phyloP scores from a whole-genome alignment of 768 basidiomycete genomes.

The Agrocybe chaxingu region DNA sequence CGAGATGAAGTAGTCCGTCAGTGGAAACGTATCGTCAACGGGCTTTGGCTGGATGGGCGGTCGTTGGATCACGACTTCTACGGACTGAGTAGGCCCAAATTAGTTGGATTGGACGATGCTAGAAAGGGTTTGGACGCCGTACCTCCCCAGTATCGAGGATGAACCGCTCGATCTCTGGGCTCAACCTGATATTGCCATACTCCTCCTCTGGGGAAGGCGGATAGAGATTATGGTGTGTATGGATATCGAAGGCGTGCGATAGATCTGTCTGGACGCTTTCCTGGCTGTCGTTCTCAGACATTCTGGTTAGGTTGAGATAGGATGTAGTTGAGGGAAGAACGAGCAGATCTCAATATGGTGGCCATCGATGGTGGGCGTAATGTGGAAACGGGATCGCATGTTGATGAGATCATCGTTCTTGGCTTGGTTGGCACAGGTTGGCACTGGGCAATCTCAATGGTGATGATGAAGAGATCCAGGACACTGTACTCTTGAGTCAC shows the following conservation, averaged over 20 bases:
- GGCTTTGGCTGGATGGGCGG: slow-evolving; percentile 32
- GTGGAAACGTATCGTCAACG: slow-evolving; percentile 42
- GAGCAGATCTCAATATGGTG: too few species aligned
- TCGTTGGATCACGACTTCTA: slow-evolving; percentile 31
- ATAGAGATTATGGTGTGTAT: slow-evolving; percentile 30
- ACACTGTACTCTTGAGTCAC: too few species aligned
- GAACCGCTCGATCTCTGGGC: slow-evolving; percentile 33
- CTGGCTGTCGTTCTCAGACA: neutral
- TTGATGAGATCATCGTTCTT: too few species aligned
- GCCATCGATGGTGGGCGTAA: too few species aligned
- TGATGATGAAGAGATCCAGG: too few species aligned
- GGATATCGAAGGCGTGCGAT: slow-evolving; percentile 22
- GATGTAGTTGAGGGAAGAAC: neutral
- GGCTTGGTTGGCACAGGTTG: too few species aligned
- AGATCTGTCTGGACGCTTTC: slow-evolving; percentile 18
- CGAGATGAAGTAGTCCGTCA: slow-evolving; percentile 60
- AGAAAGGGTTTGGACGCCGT: neutral
- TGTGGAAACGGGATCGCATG: too few species aligned
- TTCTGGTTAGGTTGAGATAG: neutral
- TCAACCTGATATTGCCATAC: slow-evolving; percentile 27
- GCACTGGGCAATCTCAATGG: too few species aligned
- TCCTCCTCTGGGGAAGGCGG: slow-evolving; percentile 15
- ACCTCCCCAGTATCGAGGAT: slow-evolving; percentile 30
- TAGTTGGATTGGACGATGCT: neutral
- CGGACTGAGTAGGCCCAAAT: slow-evolving; percentile 18